These are phyloP conservation scores for Gorgonomyces haynaldii DNA, from an alignment of 192 early-diverging fungal genomes.

Conservation along the genomic window DNA sequence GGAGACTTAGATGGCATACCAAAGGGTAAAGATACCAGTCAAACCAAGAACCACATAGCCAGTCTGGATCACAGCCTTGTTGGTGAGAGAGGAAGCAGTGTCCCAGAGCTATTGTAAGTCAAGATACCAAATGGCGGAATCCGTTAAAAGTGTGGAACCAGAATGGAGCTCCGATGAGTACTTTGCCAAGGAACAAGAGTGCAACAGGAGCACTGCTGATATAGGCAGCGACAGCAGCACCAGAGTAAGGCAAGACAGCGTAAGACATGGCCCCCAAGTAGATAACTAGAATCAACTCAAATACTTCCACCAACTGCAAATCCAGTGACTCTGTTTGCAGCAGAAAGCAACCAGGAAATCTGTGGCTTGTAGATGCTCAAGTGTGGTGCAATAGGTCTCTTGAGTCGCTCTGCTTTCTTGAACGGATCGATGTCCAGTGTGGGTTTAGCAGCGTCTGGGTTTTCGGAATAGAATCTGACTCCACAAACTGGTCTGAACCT, in stretches of 20 bases:
- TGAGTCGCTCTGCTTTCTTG: constrained; percentile 20
- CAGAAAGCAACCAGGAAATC: constrained; percentile 70
- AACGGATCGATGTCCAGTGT: constrained; percentile 37
- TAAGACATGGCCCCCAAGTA: constrained; percentile 62
- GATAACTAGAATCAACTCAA: constrained; percentile 32
- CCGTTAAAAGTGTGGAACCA: constrained; percentile 80
- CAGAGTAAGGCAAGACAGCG: constrained; percentile 54
- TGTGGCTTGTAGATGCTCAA: constrained; percentile 86
- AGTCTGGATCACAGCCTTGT: constrained; percentile 70
- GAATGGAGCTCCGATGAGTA: constrained; percentile 55
- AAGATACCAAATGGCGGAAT: constrained; percentile 70
- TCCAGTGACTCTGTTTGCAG: constrained; percentile 64
- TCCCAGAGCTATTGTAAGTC: constrained; percentile 61
- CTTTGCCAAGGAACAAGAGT: constrained; percentile 60
- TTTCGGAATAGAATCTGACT: constrained; percentile 4
- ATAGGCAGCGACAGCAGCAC: constrained; percentile 52
- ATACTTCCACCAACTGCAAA: constrained; percentile 55
- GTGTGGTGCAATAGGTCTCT: constrained; percentile 75
- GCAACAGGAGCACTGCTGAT: constrained; percentile 56
- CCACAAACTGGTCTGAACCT: not conserved
- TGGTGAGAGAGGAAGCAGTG: constrained; percentile 48
- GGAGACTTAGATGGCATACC: constrained; percentile 5
- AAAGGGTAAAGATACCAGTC: constrained; percentile 33
- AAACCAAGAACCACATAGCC: constrained; percentile 66
- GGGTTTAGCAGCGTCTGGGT: constrained; percentile 21